Percentiles rank a stretch among this genome's conserved stretches.
Conservation (phyloP, 2,329 filamentous ascomycete genomes). For the Zymoseptoria passerinii region DNA sequence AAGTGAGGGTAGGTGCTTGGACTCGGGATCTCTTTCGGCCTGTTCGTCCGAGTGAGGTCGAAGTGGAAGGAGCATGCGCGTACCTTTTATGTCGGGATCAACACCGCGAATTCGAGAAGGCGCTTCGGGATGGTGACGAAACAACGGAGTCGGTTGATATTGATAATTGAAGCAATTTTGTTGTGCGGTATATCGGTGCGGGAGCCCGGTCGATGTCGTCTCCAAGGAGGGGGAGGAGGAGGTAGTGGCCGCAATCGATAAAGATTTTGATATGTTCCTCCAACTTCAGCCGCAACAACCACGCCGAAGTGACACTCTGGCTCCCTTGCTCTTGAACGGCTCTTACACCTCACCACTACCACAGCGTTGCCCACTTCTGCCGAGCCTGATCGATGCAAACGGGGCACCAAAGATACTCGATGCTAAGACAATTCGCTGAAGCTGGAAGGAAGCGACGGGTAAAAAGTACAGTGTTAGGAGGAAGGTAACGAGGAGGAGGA, state of each 20-base stretch:
- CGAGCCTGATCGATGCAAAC: not conserved
- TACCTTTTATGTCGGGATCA: constrained; percentile 9
- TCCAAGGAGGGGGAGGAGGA: not conserved
- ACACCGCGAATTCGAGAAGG: not conserved
- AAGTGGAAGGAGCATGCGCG: constrained; percentile 14
- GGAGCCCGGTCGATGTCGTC: not conserved
- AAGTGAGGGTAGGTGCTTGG: constrained; percentile 5
- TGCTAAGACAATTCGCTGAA: not conserved
- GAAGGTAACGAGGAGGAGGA: constrained; percentile 8
- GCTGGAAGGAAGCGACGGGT: not conserved
- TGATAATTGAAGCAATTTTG: constrained; percentile 6
- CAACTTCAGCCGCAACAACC: not conserved
- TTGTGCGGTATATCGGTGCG: constrained; percentile 6
- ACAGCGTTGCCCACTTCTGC: not conserved
- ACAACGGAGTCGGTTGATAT: not conserved
- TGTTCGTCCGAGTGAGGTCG: not conserved
- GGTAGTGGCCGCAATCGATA: not conserved
- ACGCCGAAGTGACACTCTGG: not conserved
- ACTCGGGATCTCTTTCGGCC: constrained; percentile 2
- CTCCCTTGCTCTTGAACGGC: not conserved
- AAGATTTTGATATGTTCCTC: not conserved
- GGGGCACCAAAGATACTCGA: not conserved
- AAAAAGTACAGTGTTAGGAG: constrained; percentile 8
- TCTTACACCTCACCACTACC: not conserved
- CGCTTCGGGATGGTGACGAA: not conserved